Conservation (phyloP, 495 filamentous ascomycete genomes). For the Pseudoneurospora amorphoporcata region DNA sequence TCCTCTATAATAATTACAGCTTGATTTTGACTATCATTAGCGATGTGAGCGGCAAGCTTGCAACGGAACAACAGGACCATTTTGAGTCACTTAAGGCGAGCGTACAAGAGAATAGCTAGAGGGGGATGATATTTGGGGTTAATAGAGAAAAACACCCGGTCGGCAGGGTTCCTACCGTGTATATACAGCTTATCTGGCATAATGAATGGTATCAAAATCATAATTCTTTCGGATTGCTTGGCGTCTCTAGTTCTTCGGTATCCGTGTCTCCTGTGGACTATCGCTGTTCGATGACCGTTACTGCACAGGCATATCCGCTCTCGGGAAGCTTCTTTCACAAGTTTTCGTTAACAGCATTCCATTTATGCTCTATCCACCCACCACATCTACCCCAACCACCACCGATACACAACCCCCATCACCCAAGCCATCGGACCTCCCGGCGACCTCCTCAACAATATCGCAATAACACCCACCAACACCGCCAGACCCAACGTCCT, state of each 20-base stretch:
- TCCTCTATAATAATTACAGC: slow-evolving; percentile 90
- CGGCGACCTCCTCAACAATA: slow-evolving; percentile 28
- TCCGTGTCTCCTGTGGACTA: too few species aligned
- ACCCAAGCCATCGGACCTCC: slow-evolving; percentile 14
- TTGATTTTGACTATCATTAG: slow-evolving; percentile 85
- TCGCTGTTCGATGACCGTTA: neutral
- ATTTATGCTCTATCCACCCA: neutral
- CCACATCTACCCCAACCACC: slow-evolving; percentile 8
- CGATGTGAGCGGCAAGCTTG: slow-evolving; percentile 72
- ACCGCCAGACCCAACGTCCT: slow-evolving; percentile 52
- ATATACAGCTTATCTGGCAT: neutral
- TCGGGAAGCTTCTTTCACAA: neutral
- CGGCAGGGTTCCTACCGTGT: neutral
- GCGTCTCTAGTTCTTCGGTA: neutral
- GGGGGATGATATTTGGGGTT: neutral
- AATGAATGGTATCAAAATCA: neutral
- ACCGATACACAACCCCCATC: slow-evolving; percentile 5
- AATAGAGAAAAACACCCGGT: neutral
- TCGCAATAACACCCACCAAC: slow-evolving; percentile 45
- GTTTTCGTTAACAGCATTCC: neutral
- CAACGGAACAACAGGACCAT: slow-evolving; percentile 58
- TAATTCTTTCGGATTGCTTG: neutral
- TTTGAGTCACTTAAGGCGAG: slow-evolving; percentile 50
- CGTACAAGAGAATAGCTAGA: slow-evolving; percentile 31
- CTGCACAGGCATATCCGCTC: neutral